A percentile compares a stretch with the other conserved stretches of the same genome.
Evolutionary conservation across 2,329 filamentous ascomycete genomes (phyloP).

Genomic region (Pleochaeta shiraiana): DNA sequence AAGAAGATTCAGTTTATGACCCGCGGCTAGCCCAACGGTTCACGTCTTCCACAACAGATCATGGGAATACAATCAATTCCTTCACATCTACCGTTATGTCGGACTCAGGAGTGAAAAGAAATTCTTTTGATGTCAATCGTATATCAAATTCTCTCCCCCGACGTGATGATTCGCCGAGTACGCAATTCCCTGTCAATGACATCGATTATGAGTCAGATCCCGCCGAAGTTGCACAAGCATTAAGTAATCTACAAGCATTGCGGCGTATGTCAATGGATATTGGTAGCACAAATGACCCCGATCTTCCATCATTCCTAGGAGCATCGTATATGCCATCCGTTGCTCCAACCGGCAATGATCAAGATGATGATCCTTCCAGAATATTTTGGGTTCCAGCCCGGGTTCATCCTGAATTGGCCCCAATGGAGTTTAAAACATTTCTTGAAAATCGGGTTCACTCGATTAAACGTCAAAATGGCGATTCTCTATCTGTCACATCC

Average conservation of each 20-base stretch:
- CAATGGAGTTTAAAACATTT: slow-evolving; percentile 92
- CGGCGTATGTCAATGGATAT: slow-evolving; percentile 62
- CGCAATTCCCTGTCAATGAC: slow-evolving; percentile 45
- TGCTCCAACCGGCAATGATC: slow-evolving; percentile 48
- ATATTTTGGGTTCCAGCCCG: slow-evolving; percentile 92
- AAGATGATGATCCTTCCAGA: slow-evolving; percentile 72
- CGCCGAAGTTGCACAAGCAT: slow-evolving; percentile 47
- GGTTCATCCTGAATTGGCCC: slow-evolving; percentile 83
- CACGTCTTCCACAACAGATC: slow-evolving; percentile 13
- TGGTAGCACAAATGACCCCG: slow-evolving; percentile 39
- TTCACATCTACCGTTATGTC: slow-evolving; percentile 16
- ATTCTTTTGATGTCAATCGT: slow-evolving; percentile 16
- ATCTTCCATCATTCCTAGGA: slow-evolving; percentile 50
- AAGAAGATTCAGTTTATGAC: slow-evolving; percentile 14
- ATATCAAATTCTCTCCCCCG: slow-evolving; percentile 21
- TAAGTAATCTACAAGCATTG: slow-evolving; percentile 52
- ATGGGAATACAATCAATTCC: slow-evolving; percentile 13
- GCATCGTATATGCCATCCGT: slow-evolving; percentile 44
- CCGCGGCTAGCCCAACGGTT: slow-evolving; percentile 8
- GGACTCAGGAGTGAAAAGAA: slow-evolving; percentile 13
- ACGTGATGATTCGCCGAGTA: slow-evolving; percentile 28
- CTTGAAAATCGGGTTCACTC: slow-evolving; percentile 82
- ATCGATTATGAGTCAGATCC: slow-evolving; percentile 55
- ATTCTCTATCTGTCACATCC: slow-evolving; percentile 39
- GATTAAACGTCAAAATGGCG: slow-evolving; percentile 66